A percentile compares a stretch with the other conserved stretches of the same genome.
Conservation (phyloP, 371 early-diverging fungal species). For the Apophysomyces ossiformis region DNA sequence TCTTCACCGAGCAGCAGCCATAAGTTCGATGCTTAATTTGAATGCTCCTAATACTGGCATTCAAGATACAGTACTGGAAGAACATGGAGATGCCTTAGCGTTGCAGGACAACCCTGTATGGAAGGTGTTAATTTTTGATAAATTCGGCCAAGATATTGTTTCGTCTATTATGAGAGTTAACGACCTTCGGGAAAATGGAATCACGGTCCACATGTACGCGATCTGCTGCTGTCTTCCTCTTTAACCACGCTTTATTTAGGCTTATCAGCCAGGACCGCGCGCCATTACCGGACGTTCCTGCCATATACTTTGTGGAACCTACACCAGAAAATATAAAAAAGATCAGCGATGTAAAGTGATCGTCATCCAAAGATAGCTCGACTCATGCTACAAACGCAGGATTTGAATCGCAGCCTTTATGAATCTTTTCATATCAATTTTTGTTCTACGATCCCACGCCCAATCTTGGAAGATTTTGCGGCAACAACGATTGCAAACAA, state of each 20-base stretch:
- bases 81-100: conserved; percentile 26
- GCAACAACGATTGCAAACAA: conserved; percentile 72
- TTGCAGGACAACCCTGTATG: conserved; percentile 63
- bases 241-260: conserved; percentile 37
- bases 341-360: conserved; percentile 70
- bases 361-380: neutral
- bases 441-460: conserved; percentile 84
- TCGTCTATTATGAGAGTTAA: conserved; percentile 96
- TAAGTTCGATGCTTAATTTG: conserved; percentile 64
- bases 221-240: neutral
- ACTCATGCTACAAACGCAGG: conserved; percentile 51
- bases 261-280: conserved; percentile 81
- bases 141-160: conserved; percentile 92
- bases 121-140: conserved; percentile 98
- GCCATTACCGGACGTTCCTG: conserved; percentile 95
- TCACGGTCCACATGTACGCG: conserved; percentile 95
- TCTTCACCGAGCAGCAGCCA: conserved; percentile 31
- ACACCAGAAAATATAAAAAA: conserved; percentile 81
- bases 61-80: conserved; percentile 14
- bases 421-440: conserved; percentile 97
- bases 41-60: conserved; percentile 16
- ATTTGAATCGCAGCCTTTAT: conserved; percentile 90
- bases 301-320: conserved; percentile 97
- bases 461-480: conserved; percentile 95
- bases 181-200: conserved; percentile 97